phyloP scores from a whole-genome alignment of 2,329 filamentous ascomycete species.

The Nigrospora sphaerica region DNA sequence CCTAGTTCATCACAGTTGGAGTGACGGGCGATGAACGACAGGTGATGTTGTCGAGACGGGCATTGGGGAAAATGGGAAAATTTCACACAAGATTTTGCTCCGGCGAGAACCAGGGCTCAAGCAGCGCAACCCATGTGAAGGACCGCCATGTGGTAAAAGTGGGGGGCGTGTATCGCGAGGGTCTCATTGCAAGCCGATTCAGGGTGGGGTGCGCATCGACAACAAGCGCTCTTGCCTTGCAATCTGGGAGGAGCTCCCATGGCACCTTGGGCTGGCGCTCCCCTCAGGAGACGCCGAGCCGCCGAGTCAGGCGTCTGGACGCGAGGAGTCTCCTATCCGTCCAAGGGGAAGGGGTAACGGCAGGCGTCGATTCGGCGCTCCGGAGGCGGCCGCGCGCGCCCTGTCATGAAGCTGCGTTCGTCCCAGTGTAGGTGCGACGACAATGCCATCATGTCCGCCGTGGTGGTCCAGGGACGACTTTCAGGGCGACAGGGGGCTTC shows the following conservation, averaged over 20 bases:
- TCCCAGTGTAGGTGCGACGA: no score
- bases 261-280: no score
- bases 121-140: constrained; percentile 2
- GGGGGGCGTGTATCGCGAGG: constrained; percentile 3
- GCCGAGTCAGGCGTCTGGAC: background rate
- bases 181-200: constrained; percentile 1
- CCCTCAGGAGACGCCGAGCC: constrained; percentile 1
- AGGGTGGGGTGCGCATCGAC: background rate
- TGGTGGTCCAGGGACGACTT: no score
- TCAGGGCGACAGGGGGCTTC: no score
- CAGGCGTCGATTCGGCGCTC: no score
- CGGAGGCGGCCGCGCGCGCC: no score
- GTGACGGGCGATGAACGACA: background rate
- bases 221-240: constrained; percentile 2
- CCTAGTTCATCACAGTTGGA: constrained; percentile 5
- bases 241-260: background rate
- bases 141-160: constrained; percentile 8
- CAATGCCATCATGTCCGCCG: no score
- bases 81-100: constrained; percentile 5
- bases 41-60: background rate
- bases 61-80: constrained; percentile 2
- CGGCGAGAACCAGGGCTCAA: constrained; percentile 3
- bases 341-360: background rate
- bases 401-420: no score
- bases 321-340: background rate